Evolutionary conservation across 208 protist genomes (phyloP).

Genomic region (Leishmania gerbilli): DNA sequence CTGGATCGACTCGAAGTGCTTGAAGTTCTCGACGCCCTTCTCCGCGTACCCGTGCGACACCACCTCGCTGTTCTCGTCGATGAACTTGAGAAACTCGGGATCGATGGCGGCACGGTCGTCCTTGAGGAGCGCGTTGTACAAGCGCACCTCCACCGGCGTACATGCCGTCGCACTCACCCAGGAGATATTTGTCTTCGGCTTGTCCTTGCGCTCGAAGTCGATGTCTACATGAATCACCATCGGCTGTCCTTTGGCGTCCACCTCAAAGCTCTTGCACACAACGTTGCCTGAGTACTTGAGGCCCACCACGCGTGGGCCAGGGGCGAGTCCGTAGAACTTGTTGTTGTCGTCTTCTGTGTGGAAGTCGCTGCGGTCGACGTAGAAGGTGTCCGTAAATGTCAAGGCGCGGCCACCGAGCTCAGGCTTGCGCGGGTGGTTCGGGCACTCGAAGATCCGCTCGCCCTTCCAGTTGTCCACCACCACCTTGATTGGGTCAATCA

Average conservation of each 20-base stretch:
- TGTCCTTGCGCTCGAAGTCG: conserved; percentile 83
- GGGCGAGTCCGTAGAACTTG: conserved; percentile 90
- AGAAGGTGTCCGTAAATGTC: conserved; percentile 92
- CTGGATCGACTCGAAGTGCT: conserved; percentile 83
- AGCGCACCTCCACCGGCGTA: conserved; percentile 79
- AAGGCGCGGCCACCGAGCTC: conserved; percentile 85
- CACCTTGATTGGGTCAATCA: conserved; percentile 97
- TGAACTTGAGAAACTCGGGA: conserved; percentile 87
- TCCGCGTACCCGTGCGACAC: conserved; percentile 76
- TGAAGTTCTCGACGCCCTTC: conserved; percentile 41
- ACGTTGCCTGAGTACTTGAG: conserved; percentile 91
- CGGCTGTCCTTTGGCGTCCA: conserved; percentile 65
- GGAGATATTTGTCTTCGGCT: conserved; percentile 92
- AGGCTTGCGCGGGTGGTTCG: conserved; percentile 95
- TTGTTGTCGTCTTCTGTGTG: conserved; percentile 74
- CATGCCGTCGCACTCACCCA: conserved; percentile 79
- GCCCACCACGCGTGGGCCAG: conserved; percentile 79
- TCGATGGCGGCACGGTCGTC: conserved; percentile 87
- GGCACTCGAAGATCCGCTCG: conserved; percentile 83
- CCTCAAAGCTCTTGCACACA: conserved; percentile 80
- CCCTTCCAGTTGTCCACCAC: conserved; percentile 93
- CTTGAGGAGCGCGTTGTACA: conserved; percentile 84
- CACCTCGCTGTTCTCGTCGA: conserved; percentile 83
- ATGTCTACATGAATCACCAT: conserved; percentile 82
- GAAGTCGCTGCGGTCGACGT: conserved; percentile 98